Conservation (phyloP, 176 grass and related monocot species). For the Oryza meridionalis region DNA sequence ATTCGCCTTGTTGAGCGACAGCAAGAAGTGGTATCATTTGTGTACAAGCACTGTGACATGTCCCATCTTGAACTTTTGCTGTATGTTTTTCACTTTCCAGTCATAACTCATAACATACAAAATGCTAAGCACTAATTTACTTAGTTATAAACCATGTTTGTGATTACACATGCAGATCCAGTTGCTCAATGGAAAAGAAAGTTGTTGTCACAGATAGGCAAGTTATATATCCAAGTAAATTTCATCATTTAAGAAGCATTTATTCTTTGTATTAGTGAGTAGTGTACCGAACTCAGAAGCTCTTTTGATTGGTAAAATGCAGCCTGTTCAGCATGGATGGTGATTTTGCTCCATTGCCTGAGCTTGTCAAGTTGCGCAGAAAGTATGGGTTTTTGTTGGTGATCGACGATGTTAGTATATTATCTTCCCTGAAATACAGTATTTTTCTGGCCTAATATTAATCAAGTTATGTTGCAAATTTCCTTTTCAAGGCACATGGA, state of each 20-base stretch:
- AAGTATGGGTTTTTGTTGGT: conserved; percentile 88
- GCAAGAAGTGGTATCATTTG: conserved; percentile 66
- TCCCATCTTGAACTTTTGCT: conserved; percentile 74
- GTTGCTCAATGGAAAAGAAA: conserved; percentile 76
- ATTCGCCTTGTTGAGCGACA: conserved; percentile 69
- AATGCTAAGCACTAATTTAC: not conserved
- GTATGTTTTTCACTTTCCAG: conserved; percentile 51
- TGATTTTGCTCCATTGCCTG: conserved; percentile 78
- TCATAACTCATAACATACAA: conserved; percentile 31
- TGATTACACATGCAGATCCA: conserved; percentile 45
- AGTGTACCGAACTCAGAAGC: conserved; percentile 1
- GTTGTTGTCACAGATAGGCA: conserved; percentile 91
- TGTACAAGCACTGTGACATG: conserved; percentile 87
- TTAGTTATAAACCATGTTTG: not conserved
- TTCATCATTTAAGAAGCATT: conserved; percentile 22
- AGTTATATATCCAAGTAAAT: conserved; percentile 29
- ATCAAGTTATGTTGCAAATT: conserved; percentile 27
- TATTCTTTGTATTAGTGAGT: conserved; percentile 10
- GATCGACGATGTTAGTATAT: conserved; percentile 84
- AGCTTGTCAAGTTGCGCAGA: conserved; percentile 72
- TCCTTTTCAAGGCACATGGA: conserved; percentile 77
- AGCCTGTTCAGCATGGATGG: conserved; percentile 98
- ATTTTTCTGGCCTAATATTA: conserved; percentile 12
- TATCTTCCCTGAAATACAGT: conserved; percentile 29
- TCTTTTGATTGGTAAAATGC: conserved; percentile 44